These are phyloP conservation scores for Breviolum minutum DNA, from an alignment of 73 alveolate genomes.

Conservation along the genomic window DNA sequence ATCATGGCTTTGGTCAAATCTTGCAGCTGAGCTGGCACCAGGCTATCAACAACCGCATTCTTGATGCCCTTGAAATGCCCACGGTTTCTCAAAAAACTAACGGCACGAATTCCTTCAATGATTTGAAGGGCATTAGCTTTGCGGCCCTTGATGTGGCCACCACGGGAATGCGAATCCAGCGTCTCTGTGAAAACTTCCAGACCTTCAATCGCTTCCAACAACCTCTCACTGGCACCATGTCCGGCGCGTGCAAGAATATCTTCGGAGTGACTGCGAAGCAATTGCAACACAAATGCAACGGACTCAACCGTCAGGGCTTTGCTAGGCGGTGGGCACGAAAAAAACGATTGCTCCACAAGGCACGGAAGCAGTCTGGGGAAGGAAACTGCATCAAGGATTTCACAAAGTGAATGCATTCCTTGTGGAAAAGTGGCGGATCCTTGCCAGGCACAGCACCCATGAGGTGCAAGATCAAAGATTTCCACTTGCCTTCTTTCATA, in stretches of 20 bases:
- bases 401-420: not conserved
- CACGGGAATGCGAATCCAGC: not conserved
- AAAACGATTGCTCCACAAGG: not conserved
- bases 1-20: not conserved
- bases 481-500: not conserved
- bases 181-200: not conserved
- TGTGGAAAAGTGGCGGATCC: not conserved
- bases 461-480: not conserved
- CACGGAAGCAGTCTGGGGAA: not conserved
- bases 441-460: not conserved
- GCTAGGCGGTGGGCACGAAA: not conserved
- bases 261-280: not conserved
- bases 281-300: not conserved
- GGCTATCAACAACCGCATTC: not conserved
- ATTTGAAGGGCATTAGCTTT: not conserved
- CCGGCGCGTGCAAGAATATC: not conserved
- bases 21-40: conserved; percentile 9
- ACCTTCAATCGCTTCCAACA: not conserved
- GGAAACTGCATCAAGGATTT: not conserved
- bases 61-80: not conserved
- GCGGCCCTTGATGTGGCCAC: not conserved
- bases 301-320: not conserved
- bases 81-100: not conserved
- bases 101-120: not conserved
- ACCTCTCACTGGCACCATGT: not conserved